phyloP scores from a whole-genome alignment of 2,329 filamentous ascomycete genomes.

The Colletotrichum abscissum region DNA sequence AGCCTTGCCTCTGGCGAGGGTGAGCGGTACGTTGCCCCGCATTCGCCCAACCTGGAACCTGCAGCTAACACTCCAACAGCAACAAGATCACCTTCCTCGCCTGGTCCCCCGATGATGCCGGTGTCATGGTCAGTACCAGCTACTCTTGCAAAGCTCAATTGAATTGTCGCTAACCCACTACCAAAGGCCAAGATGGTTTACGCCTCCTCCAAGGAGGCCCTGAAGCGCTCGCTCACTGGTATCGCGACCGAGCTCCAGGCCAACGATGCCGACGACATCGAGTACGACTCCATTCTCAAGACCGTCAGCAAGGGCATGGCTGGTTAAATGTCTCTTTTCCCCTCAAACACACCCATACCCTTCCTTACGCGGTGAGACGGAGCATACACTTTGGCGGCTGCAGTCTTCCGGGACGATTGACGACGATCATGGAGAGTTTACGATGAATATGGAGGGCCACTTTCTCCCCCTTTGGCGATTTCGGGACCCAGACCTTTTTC shows the following conservation, averaged over 20 bases:
- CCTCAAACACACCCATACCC: conserved; percentile 11
- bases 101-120: conserved; percentile 85
- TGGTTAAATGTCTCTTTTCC: conserved; percentile 47
- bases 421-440: conserved; percentile 42
- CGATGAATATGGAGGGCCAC: conserved; percentile 37
- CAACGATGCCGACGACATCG: conserved; percentile 86
- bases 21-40: conserved; percentile 63
- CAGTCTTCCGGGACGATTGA: conserved; percentile 39
- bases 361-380: conserved; percentile 34
- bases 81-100: conserved; percentile 84
- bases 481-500: conserved; percentile 30
- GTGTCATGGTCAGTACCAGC: conserved; percentile 72
- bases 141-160: neutral
- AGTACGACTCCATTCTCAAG: conserved; percentile 78
- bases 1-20: conserved; percentile 78
- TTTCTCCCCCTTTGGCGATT: conserved; percentile 33
- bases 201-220: conserved; percentile 87
- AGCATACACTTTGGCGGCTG: conserved; percentile 38
- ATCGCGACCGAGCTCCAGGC: conserved; percentile 83
- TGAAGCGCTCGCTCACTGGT: conserved; percentile 83
- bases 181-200: conserved; percentile 87
- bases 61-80: conserved; percentile 50
- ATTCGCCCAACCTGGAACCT: conserved; percentile 8
- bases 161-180: conserved; percentile 19
- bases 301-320: conserved; percentile 72